A percentile compares a stretch with the other conserved stretches of the same genome.
Conservation (phyloP, 1,284 basidiomycete genomes). For the Fomitiporia mediterranea region DNA sequence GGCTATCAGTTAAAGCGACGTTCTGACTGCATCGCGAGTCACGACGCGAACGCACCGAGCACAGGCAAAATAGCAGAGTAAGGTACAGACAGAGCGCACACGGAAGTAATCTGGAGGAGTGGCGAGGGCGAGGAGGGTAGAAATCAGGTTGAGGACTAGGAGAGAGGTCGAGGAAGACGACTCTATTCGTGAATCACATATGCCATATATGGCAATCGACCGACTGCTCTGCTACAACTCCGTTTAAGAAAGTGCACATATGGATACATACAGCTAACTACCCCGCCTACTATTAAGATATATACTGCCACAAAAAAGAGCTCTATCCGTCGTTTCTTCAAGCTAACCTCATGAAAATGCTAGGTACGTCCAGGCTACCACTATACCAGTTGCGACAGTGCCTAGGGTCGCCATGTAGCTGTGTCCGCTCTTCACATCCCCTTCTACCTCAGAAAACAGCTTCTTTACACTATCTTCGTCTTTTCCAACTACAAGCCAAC, state of each 20-base stretch:
- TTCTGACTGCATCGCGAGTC: not conserved
- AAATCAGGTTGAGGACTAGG: not conserved
- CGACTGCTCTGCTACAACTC: not conserved
- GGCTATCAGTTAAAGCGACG: not conserved
- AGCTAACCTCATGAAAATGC: conserved; percentile 20
- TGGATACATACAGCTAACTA: not conserved
- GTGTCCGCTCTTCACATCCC: conserved; percentile 10
- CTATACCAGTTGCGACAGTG: conserved; percentile 2
- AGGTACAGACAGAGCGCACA: not conserved
- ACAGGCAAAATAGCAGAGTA: not conserved
- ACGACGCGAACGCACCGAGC: not conserved
- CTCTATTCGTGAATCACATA: not conserved
- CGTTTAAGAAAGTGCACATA: not conserved
- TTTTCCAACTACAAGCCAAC: conserved; percentile 18
- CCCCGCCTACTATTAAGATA: too few species aligned
- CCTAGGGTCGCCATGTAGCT: conserved; percentile 1
- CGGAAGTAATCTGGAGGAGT: too few species aligned
- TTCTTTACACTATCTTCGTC: conserved; percentile 10
- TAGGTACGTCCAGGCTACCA: conserved; percentile 12
- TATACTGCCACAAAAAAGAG: too few species aligned
- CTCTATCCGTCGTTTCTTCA: too few species aligned
- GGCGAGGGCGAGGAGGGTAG: not conserved
- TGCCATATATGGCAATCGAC: not conserved
- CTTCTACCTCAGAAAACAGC: conserved; percentile 14
- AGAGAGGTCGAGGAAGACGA: not conserved